These are phyloP conservation scores for Periconia digitata DNA, from an alignment of 2,329 filamentous ascomycete genomes.

Conservation along the genomic window DNA sequence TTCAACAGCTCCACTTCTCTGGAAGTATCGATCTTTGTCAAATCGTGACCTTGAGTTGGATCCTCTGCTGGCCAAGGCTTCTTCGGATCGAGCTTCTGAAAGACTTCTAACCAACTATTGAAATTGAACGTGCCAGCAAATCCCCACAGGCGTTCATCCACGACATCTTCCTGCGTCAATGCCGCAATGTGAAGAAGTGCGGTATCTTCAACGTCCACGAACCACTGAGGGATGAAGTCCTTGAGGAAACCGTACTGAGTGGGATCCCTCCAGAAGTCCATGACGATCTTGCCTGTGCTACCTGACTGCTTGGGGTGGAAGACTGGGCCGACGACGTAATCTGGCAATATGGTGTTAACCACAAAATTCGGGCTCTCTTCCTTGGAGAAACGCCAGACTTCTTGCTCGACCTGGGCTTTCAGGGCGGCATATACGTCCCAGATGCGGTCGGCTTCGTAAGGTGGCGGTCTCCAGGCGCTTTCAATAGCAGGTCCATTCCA, in stretches of 20 bases:
- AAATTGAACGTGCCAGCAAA: slow-evolving; percentile 51
- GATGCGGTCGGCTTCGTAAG: slow-evolving; percentile 30
- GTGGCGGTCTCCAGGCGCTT: slow-evolving; percentile 18
- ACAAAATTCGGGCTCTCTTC: slow-evolving; percentile 45
- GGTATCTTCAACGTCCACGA: slow-evolving; percentile 54
- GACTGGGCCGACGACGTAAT: slow-evolving; percentile 28
- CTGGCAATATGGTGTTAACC: slow-evolving; percentile 40
- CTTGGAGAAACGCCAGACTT: slow-evolving; percentile 48
- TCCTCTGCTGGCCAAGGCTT: neutral
- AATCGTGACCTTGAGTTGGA: neutral
- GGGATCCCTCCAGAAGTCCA: neutral
- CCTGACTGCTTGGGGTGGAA: slow-evolving; percentile 15
- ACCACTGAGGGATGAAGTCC: slow-evolving; percentile 34
- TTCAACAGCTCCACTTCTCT: neutral
- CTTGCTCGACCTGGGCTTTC: slow-evolving; percentile 48
- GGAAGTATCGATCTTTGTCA: neutral
- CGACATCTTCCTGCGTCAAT: slow-evolving; percentile 46
- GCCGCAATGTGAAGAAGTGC: slow-evolving; percentile 55
- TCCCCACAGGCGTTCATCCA: slow-evolving; percentile 54
- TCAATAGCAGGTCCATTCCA: slow-evolving; percentile 35
- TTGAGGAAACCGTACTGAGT: neutral
- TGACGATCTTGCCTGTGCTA: slow-evolving; percentile 12
- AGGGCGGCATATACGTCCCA: slow-evolving; percentile 45
- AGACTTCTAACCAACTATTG: slow-evolving; percentile 42
- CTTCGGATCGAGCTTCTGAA: slow-evolving; percentile 29